Evolutionary conservation across 2,329 filamentous ascomycete genomes (phyloP).

Genomic region (Fusarium decemcellulare): DNA sequence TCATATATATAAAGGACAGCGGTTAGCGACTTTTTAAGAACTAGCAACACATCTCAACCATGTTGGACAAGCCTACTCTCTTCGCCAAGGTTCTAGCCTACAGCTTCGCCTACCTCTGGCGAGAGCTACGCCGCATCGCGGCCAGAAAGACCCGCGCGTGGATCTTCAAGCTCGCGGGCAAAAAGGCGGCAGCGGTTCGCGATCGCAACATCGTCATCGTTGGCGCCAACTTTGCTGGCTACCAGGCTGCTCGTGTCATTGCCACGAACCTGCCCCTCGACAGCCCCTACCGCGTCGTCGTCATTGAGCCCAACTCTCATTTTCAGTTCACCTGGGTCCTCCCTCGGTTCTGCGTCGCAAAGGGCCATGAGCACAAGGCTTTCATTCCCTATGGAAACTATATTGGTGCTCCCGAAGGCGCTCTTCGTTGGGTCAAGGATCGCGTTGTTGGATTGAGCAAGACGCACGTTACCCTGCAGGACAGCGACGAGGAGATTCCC

Average conservation of each 20-base stretch:
- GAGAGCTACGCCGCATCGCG: conserved; percentile 37
- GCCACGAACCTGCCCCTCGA: conserved; percentile 62
- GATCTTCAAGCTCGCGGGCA: conserved; percentile 9
- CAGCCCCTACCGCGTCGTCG: conserved; percentile 63
- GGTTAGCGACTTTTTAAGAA: too few species aligned
- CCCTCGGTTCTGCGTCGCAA: conserved; percentile 70
- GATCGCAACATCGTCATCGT: conserved; percentile 67
- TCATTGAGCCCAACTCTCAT: conserved; percentile 72
- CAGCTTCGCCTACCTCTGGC: conserved; percentile 41
- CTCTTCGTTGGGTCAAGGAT: conserved; percentile 58
- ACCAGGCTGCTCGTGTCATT: conserved; percentile 63
- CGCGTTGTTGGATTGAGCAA: conserved; percentile 56
- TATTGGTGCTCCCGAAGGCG: conserved; percentile 53
- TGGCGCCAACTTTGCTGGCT: conserved; percentile 71
- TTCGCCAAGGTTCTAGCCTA: conserved; percentile 49
- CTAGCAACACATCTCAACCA: too few species aligned
- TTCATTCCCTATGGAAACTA: conserved; percentile 71
- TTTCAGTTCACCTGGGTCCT: conserved; percentile 74
- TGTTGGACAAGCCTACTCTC: conserved; percentile 48
- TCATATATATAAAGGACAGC: too few species aligned
- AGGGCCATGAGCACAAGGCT: conserved; percentile 68
- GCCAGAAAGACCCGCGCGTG: conserved; percentile 27
- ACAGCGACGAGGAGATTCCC: conserved; percentile 58
- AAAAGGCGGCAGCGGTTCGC: conserved; percentile 33
- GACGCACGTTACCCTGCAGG: conserved; percentile 56